Evolutionary conservation across 257 asterid genomes (phyloP).

Genomic region (Solanum sejunctum): DNA sequence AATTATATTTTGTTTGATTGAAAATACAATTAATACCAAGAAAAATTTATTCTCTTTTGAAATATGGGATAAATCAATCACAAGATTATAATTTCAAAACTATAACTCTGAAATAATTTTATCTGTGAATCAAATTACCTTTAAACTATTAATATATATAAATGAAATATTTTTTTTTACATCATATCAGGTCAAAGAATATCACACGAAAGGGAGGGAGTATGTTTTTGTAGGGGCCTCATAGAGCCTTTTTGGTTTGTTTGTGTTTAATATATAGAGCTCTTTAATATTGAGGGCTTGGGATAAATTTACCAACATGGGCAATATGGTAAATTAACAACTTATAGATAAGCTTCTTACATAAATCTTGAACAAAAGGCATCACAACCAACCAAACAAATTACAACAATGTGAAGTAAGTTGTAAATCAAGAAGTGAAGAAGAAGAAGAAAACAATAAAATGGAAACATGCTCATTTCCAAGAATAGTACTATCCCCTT

Average conservation of each 20-base stretch:
- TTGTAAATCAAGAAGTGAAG: background rate
- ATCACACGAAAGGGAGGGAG: too few relatives aligned
- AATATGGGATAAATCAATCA: accelerated
- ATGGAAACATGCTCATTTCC: slow-evolving; percentile 33
- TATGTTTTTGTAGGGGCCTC: too few relatives aligned
- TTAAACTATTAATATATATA: background rate
- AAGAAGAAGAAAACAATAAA: background rate
- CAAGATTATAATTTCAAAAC: background rate
- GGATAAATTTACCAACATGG: background rate
- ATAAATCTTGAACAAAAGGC: background rate
- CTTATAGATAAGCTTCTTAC: background rate
- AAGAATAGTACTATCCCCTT: slow-evolving; percentile 10
- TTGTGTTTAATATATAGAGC: too few relatives aligned
- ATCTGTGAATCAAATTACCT: accelerated
- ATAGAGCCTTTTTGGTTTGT: background rate
- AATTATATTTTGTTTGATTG: background rate
- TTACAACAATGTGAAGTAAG: background rate
- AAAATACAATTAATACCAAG: too few relatives aligned
- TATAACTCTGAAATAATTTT: background rate
- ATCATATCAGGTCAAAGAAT: too few relatives aligned
- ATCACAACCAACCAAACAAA: background rate
- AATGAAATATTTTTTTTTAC: background rate
- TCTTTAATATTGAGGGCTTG: background rate
- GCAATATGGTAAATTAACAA: background rate
- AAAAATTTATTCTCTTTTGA: background rate